Evolutionary conservation across 352 stramenopile genomes (phyloP), one percentile per base, ranked within the genome.

Genomic region (Pythium phragmiticola): DNA sequence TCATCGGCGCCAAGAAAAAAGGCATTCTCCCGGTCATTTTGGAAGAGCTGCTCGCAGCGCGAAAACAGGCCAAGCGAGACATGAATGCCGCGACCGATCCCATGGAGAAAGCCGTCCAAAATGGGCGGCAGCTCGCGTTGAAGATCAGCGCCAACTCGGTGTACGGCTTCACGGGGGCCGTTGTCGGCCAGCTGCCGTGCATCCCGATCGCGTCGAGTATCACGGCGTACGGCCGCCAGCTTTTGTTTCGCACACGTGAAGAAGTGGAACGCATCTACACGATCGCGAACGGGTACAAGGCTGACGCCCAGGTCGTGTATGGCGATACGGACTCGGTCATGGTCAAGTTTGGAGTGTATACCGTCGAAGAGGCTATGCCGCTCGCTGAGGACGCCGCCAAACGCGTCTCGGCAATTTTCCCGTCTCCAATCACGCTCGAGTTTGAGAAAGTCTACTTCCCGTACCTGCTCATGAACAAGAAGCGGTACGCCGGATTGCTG

Each of bases 401-500:
- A 26, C 90, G 80, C 19, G 97, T 99, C 57, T 99, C 96, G 3
- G 78, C 89, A 48, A 98, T 99, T 55, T 99, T 99, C 65, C 96
- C 97, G 7, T 73, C 87, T 33, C 98, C 98, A 17, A 99, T 99
- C 78, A 85, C 97, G 63, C 84, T 99, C 45, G 97, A 99, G 72
- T 99, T 99, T 66, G 98, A 99, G 70, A 99, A 99, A 72, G 96
- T 99, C 1, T 99, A 99, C 76, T 99, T 96, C 63, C 98, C 98
- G 14, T 99, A 99, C 68, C 76, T 99, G 65, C 84, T 99, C 19
- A 99, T 99, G 96, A 99, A 99, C 84, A 99, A 99, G 84, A 99
- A 99, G 77, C 85, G 97, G 16, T 92, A 95, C 59, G 82, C 84
- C 47, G 84, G 82, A 34, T 60, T 95, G 55, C 70, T 94, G 11